Evolutionary conservation across 179 eudicot genomes (phyloP).

Genomic region (Beta corolliflora): DNA sequence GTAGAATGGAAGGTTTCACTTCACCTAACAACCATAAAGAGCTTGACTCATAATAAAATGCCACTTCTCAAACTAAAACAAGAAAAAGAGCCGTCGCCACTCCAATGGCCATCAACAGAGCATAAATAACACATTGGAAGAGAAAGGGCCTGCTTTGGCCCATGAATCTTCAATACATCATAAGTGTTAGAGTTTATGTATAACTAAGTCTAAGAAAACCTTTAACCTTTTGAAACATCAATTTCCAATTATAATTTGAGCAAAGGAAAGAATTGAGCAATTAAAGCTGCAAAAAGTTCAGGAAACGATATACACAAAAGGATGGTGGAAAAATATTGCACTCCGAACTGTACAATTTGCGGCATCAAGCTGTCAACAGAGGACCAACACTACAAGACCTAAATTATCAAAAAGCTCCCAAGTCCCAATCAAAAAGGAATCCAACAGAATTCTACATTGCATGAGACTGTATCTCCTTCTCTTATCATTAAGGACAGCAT

Average conservation of each 20-base stretch:
- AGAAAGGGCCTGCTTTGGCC: not conserved
- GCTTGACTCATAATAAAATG: not conserved
- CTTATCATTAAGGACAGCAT: not conserved
- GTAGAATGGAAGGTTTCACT: not conserved
- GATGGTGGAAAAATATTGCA: not conserved
- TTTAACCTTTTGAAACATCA: no score
- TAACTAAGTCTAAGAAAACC: not conserved
- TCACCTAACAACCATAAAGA: not conserved
- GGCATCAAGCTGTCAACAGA: not conserved
- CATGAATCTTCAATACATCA: not conserved
- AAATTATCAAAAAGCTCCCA: not conserved
- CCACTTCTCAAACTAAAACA: not conserved
- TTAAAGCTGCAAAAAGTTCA: not conserved
- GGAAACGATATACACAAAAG: not conserved
- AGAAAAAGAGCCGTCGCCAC: not conserved
- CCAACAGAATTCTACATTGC: not conserved
- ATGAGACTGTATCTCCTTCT: not conserved
- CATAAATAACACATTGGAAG: not conserved
- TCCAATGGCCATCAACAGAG: not conserved
- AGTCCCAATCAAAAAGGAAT: not conserved
- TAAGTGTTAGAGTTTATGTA: not conserved
- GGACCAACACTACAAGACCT: not conserved
- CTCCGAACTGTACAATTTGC: not conserved
- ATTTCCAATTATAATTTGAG: no score
- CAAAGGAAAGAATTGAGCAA: not conserved